Percentiles rank a stretch among this genome's conserved stretches.
These are phyloP conservation scores for Rubroboletus satanas DNA, from an alignment of 768 basidiomycete genomes.

Conservation along the genomic window DNA sequence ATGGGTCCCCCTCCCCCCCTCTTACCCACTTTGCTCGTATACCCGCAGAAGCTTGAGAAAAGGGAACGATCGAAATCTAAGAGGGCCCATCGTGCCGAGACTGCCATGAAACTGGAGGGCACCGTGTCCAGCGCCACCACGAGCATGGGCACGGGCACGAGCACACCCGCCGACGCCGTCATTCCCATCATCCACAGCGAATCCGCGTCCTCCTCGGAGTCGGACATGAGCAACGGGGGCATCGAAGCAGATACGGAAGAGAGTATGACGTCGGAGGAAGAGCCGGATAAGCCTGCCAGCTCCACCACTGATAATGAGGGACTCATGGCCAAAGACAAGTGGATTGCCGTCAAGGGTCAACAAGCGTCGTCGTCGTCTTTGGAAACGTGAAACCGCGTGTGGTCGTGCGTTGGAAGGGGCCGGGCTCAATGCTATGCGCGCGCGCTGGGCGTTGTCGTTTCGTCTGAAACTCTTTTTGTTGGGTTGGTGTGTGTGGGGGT, in stretches of 20 bases:
- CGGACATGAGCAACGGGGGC: conserved; percentile 54
- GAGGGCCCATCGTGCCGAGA: conserved; percentile 38
- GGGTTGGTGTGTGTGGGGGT: not conserved
- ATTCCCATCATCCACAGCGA: conserved; percentile 23
- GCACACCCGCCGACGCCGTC: conserved; percentile 13
- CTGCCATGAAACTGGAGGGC: conserved; percentile 28
- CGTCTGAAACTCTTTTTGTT: conserved; percentile 14
- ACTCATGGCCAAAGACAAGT: conserved; percentile 59
- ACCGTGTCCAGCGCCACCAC: conserved; percentile 5
- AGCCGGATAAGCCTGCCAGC: conserved; percentile 42
- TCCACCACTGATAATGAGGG: conserved; percentile 22
- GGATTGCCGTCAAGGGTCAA: conserved; percentile 70
- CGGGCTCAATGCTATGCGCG: not conserved
- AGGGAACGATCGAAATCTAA: conserved; percentile 57
- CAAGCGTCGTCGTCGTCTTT: conserved; percentile 11
- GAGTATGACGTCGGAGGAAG: conserved; percentile 70
- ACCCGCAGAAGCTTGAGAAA: conserved; percentile 48
- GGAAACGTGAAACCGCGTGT: conserved; percentile 8
- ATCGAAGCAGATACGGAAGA: conserved; percentile 75
- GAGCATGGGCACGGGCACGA: conserved; percentile 6
- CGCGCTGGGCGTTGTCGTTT: not conserved
- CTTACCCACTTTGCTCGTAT: not conserved
- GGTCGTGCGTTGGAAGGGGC: not conserved
- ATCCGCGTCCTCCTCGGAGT: conserved; percentile 52
- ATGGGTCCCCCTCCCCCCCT: too few species aligned